Percentiles rank a stretch among this genome's conserved stretches.
phyloP scores from a whole-genome alignment of 116 monocot genomes.

The Posidonia oceanica region DNA sequence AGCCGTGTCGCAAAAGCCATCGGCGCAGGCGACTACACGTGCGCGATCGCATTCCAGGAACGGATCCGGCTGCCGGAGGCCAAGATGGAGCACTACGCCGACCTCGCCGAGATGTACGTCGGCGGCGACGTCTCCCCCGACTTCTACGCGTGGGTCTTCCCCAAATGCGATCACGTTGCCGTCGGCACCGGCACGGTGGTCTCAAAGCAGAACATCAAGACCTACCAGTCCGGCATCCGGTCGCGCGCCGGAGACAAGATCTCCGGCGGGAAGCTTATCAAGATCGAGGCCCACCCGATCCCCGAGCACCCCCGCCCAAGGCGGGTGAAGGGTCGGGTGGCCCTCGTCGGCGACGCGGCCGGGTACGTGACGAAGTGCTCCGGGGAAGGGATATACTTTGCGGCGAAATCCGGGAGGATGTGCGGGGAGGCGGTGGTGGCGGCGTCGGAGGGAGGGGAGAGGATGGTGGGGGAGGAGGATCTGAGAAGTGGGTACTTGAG shows the following conservation, averaged over 20 bases:
- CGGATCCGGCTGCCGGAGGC: slow-evolving; percentile 64
- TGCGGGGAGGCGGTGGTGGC: slow-evolving; percentile 70
- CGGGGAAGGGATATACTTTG: slow-evolving; percentile 96
- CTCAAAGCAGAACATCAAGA: slow-evolving; percentile 46
- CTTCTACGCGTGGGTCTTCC: slow-evolving; percentile 98
- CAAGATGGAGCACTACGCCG: slow-evolving; percentile 55
- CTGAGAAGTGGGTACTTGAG: slow-evolving; percentile 55
- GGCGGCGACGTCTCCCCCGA: slow-evolving; percentile 86
- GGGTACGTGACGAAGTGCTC: slow-evolving; percentile 88
- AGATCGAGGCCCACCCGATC: slow-evolving; percentile 87
- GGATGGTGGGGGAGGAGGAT: slow-evolving; percentile 44
- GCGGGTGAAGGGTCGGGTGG: slow-evolving; percentile 59
- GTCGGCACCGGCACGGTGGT: slow-evolving; percentile 78
- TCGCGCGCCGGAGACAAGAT: slow-evolving; percentile 43
- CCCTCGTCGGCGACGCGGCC: slow-evolving; percentile 89
- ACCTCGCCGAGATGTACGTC: slow-evolving; percentile 93
- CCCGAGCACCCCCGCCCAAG: slow-evolving; percentile 87
- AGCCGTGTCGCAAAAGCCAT: slow-evolving; percentile 76
- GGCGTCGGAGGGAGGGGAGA: slow-evolving; percentile 31
- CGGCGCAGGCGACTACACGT: slow-evolving; percentile 54
- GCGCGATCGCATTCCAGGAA: slow-evolving; percentile 93
- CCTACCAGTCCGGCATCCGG: slow-evolving; percentile 35
- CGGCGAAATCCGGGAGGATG: slow-evolving; percentile 78
- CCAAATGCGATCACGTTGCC: slow-evolving; percentile 96
- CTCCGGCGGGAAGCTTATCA: slow-evolving; percentile 55